Conservation (phyloP, 1,284 basidiomycete species). For the Schizopora paradoxa region DNA sequence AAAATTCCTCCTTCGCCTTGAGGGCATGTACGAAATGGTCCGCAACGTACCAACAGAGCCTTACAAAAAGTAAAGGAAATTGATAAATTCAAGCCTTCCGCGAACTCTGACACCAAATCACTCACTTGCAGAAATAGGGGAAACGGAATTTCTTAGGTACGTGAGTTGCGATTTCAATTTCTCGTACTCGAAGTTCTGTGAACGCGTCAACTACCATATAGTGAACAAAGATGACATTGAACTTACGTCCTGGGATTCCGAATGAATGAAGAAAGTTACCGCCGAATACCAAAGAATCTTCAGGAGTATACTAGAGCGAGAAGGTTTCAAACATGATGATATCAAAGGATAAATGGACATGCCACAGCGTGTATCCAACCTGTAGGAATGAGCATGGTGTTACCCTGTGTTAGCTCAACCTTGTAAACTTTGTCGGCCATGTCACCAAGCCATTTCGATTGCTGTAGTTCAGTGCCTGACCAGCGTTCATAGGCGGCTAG, state of each 20-base stretch:
- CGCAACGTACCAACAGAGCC: slow-evolving; percentile 86
- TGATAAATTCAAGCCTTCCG: too few species aligned
- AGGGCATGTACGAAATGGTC: slow-evolving; percentile 73
- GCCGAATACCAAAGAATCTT: slow-evolving; percentile 91
- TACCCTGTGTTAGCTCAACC: slow-evolving; percentile 76
- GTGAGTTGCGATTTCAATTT: slow-evolving; percentile 89
- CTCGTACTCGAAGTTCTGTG: slow-evolving; percentile 78
- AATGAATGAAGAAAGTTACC: slow-evolving; percentile 95
- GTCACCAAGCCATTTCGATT: slow-evolving; percentile 87
- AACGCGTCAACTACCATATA: slow-evolving; percentile 20
- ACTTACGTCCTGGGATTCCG: slow-evolving; percentile 66
- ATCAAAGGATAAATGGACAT: slow-evolving; percentile 35
- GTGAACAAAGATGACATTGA: slow-evolving; percentile 19
- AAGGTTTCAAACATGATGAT: slow-evolving; percentile 2
- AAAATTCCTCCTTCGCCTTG: slow-evolving; percentile 56
- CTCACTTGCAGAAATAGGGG: slow-evolving; percentile 77
- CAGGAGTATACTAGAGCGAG: slow-evolving; percentile 71
- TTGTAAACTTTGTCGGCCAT: slow-evolving; percentile 85
- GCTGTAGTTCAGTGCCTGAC: slow-evolving; percentile 88
- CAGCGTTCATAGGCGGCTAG: slow-evolving; percentile 84
- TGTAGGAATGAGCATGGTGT: slow-evolving; percentile 95
- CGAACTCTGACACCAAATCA: slow-evolving; percentile 11
- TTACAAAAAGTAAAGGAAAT: slow-evolving; percentile 28
- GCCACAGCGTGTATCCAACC: slow-evolving; percentile 98
- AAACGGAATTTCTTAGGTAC: slow-evolving; percentile 96